A percentile compares a stretch with the other conserved stretches of the same genome.
phyloP scores from a whole-genome alignment of 257 asterid species.

The Nyctanthes arbortristis region DNA sequence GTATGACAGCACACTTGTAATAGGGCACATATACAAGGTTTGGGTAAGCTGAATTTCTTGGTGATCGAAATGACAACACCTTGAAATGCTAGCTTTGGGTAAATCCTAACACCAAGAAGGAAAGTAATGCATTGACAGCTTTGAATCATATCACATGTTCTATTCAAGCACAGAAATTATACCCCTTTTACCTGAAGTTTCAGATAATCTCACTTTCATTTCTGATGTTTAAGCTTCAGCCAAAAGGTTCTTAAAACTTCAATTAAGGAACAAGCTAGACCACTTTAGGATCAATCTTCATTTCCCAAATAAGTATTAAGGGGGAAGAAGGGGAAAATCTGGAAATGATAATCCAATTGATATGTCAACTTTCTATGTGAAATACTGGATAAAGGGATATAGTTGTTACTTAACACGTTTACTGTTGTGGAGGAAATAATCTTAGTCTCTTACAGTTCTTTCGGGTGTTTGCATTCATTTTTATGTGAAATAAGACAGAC shows the following conservation, averaged over 20 bases:
- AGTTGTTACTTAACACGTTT: not conserved
- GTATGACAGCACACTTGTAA: no score
- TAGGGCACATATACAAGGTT: no score
- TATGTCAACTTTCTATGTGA: not conserved
- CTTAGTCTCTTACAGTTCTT: not conserved
- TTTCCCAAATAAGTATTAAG: not conserved
- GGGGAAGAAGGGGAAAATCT: not conserved
- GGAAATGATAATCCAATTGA: not conserved
- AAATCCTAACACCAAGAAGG: not conserved
- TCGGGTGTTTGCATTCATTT: no score
- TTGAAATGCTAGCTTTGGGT: not conserved
- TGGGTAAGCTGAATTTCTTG: not conserved
- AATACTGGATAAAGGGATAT: not conserved
- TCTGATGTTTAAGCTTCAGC: not conserved
- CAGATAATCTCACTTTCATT: not conserved
- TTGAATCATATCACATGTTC: not conserved
- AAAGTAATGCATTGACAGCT: not conserved
- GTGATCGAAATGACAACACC: not conserved
- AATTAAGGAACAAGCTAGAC: not conserved
- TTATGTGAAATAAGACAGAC: no score
- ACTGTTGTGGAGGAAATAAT: not conserved
- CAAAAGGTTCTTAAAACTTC: not conserved
- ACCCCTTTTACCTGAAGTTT: not conserved
- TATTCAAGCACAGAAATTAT: not conserved
- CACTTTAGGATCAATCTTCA: not conserved